Evolutionary conservation across 768 basidiomycete genomes (phyloP), one percentile per base, ranked within the genome.

Genomic region (Termitomyces bulborhizus): DNA sequence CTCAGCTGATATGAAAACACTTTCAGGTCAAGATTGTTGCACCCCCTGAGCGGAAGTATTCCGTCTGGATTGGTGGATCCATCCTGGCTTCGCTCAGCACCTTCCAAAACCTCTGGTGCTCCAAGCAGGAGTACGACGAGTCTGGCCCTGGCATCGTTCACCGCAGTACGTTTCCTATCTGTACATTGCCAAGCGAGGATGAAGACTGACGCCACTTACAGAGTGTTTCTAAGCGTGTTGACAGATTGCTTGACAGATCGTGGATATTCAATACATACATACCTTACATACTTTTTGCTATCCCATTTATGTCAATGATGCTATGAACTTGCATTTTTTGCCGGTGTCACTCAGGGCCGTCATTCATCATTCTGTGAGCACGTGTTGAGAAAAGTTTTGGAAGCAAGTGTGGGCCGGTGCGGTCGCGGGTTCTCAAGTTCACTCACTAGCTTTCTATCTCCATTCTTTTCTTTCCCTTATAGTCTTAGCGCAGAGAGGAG

Each of bases 31-130:
- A 92, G 84, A 92, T 94, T 54, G 88, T 92, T 56, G 90, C 93
- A 57, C 93, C 93, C 49, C 92, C 93, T 53, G 93, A 96, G 78
- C 79, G 93, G 64, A 96, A 92, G 71, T 93, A 93, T 82, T 93
- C 90, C 53, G 93, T 95, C 73, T 97, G 94, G 90, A 93, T 93
- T 63, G 88, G 88, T 75, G 88, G 88, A 57, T 88, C 86, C 42
- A 90, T 90, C 64, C 74, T 90, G 62, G 93, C 93, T 44, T 93
- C 91, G 32, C 81, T 97, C 48, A 88, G 84, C 67, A 95, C 93
- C 63, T 96, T 96, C 93, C 93, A 96, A 78, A 94, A 93, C 69
- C 76, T 95, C 74, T 97, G 94, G 93, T 88, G 88, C 74, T 85
- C 86, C 56, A 91, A 91, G 73, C 89, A 92, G 66, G 93, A 94